Conservation (phyloP, 192 early-diverging fungal genomes). For the Thoreauomyces humboldtii region DNA sequence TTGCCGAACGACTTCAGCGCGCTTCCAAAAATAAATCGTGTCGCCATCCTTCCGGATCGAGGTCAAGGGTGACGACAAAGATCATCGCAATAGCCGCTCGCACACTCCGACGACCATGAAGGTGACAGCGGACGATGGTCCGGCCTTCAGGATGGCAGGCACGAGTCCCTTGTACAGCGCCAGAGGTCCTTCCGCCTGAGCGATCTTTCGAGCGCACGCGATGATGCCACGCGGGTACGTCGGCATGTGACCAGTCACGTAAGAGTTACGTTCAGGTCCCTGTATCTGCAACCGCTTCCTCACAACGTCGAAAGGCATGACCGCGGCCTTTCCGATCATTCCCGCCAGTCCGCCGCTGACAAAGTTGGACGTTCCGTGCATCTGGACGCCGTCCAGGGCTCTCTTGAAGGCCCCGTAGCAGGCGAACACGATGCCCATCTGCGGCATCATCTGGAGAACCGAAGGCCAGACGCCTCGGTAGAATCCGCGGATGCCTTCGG, state of each 20-base stretch:
- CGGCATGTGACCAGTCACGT: slow-evolving; percentile 64
- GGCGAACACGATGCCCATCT: slow-evolving; percentile 91
- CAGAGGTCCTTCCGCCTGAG: slow-evolving; percentile 69
- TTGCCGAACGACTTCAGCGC: too few relatives aligned
- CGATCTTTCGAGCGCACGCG: slow-evolving; percentile 63
- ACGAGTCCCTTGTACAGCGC: slow-evolving; percentile 87
- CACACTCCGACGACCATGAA: slow-evolving; percentile 79
- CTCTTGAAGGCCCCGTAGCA: slow-evolving; percentile 65
- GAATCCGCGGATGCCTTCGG: slow-evolving; percentile 81
- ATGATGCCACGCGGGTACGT: slow-evolving; percentile 57
- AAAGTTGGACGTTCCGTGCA: slow-evolving; percentile 30
- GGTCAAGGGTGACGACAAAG: too few relatives aligned
- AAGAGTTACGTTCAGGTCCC: slow-evolving; percentile 63
- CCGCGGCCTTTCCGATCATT: slow-evolving; percentile 73
- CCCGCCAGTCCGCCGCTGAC: slow-evolving; percentile 79
- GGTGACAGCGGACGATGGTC: slow-evolving; percentile 78
- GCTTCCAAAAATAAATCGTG: too few relatives aligned
- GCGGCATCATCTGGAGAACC: slow-evolving; percentile 86
- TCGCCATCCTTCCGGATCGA: too few relatives aligned
- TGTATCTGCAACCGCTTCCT: slow-evolving; percentile 64
- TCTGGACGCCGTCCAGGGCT: slow-evolving; percentile 33
- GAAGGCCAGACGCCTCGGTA: slow-evolving; percentile 83
- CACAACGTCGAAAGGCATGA: slow-evolving; percentile 91
- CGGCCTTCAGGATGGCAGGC: slow-evolving; percentile 84
- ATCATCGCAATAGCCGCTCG: too few relatives aligned